These are phyloP conservation scores for Lumnitzera littorea DNA, from an alignment of 345 rosid genomes.

Conservation along the genomic window DNA sequence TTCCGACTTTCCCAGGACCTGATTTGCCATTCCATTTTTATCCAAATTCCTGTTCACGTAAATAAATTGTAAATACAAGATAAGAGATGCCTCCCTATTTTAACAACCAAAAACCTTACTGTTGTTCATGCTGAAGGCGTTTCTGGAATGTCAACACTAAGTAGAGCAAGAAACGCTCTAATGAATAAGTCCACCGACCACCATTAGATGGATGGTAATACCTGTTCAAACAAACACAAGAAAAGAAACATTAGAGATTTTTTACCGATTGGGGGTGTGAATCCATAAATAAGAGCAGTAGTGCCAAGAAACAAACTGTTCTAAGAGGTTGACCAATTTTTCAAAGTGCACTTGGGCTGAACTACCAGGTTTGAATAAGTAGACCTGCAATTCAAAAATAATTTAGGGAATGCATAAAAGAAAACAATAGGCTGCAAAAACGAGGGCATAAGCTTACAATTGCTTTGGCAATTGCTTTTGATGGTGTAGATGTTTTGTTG, in stretches of 20 bases:
- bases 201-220: constrained; percentile 99
- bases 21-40: constrained; percentile 23
- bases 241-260: too few relatives aligned
- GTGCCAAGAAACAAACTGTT: constrained; percentile 70
- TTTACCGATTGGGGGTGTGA: not conserved
- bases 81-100: constrained; percentile 10
- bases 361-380: constrained; percentile 74
- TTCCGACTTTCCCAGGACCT: constrained; percentile 58
- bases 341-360: constrained; percentile 60
- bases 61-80: constrained; percentile 20
- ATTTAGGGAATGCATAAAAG: not conserved
- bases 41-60: constrained; percentile 43
- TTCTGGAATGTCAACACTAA: constrained; percentile 82
- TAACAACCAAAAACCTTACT: constrained; percentile 39
- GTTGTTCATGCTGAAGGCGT: constrained; percentile 81
- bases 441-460: constrained; percentile 45
- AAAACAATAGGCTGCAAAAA: constrained; percentile 12
- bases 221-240: constrained; percentile 28
- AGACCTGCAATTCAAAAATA: constrained; percentile 47
- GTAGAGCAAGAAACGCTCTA: constrained; percentile 77
- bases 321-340: constrained; percentile 96
- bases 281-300: constrained; percentile 3
- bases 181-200: constrained; percentile 97
- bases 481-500: constrained; percentile 66
- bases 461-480: constrained; percentile 86